phyloP scores from a whole-genome alignment of 2,329 filamentous ascomycete genomes.

The Claviceps maximensis region DNA sequence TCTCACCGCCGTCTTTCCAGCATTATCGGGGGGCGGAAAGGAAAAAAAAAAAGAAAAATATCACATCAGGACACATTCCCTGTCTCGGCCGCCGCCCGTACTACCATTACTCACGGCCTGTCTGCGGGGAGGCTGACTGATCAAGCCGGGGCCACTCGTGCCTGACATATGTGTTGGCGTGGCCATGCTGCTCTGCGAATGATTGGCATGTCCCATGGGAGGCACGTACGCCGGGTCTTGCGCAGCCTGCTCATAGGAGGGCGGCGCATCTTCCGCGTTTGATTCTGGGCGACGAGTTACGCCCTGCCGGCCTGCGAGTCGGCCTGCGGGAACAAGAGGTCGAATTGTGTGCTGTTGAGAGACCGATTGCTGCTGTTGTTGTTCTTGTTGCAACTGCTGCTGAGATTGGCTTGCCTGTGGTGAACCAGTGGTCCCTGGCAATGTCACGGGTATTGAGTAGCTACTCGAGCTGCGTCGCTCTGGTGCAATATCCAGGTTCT shows the following conservation, averaged over 20 bases:
- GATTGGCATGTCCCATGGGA: slow-evolving; percentile 36
- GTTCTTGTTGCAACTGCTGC: not conserved
- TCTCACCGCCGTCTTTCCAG: not conserved
- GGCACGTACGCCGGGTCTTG: slow-evolving; percentile 38
- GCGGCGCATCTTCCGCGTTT: slow-evolving; percentile 37
- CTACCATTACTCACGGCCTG: slow-evolving; percentile 5
- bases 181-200: slow-evolving; percentile 25
- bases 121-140: slow-evolving; percentile 7
- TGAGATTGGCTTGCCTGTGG: slow-evolving; percentile 1
- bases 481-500: slow-evolving; percentile 2
- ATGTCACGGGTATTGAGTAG: slow-evolving; percentile 2
- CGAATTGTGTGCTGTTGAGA: slow-evolving; percentile 25
- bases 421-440: not conserved
- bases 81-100: slow-evolving; percentile 11
- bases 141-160: too few species aligned
- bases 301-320: slow-evolving; percentile 22
- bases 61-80: slow-evolving; percentile 37
- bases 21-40: not conserved
- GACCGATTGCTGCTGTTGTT: slow-evolving; percentile 9
- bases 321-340: slow-evolving; percentile 25
- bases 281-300: slow-evolving; percentile 26
- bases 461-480: slow-evolving; percentile 15
- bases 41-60: not conserved
- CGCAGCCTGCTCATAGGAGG: slow-evolving; percentile 44
- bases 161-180: not conserved